phyloP scores from a whole-genome alignment of 2,329 filamentous ascomycete species.

The Didymella arachidicola region DNA sequence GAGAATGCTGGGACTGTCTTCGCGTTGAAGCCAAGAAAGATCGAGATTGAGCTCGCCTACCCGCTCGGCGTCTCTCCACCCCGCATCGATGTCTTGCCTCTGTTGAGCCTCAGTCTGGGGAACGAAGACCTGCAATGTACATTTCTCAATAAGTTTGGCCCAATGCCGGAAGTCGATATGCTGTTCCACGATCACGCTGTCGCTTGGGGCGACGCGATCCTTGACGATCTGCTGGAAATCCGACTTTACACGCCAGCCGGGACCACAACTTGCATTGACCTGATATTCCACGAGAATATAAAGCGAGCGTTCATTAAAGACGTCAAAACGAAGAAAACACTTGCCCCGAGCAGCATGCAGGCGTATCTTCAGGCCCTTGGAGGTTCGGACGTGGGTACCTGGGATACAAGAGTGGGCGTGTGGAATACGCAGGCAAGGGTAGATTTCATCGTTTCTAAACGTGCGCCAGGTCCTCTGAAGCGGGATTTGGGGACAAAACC shows the following conservation, averaged over 20 bases:
- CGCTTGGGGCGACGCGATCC: constrained; percentile 10
- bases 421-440: constrained; percentile 7
- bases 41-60: constrained; percentile 12
- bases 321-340: background rate
- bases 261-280: constrained; percentile 5
- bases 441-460: constrained; percentile 5
- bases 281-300: constrained; percentile 2
- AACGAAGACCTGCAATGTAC: constrained; percentile 10
- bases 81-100: background rate
- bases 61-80: background rate
- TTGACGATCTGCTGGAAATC: constrained; percentile 2
- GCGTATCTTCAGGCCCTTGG: background rate
- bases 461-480: background rate
- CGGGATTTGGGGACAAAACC: background rate
- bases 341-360: background rate
- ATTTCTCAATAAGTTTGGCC: constrained; percentile 14
- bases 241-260: constrained; percentile 1
- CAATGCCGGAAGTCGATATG: constrained; percentile 4
- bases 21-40: constrained; percentile 3
- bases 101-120: constrained; percentile 4
- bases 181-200: constrained; percentile 7
- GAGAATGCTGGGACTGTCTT: background rate
- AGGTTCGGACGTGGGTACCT: background rate
- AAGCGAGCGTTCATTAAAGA: background rate
- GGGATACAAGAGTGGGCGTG: background rate